phyloP scores from a whole-genome alignment of 306 rosid genomes.

The barrel medic (Medicago truncatula) region MtrunA17r5.0-ANR NC_053047.1:14559501-14560000 shows the following conservation, averaged over 20 bases:
- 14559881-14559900: background rate
- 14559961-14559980: slow-evolving; percentile 16
- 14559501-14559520: slow-evolving; percentile 57
- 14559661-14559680: slow-evolving; percentile 52
- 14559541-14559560: slow-evolving; percentile 67
- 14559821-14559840: no score
- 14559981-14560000: slow-evolving; percentile 1
- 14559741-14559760: slow-evolving; percentile 49
- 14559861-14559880: background rate
- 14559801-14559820: background rate
- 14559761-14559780: background rate
- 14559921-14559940: background rate
- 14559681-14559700: slow-evolving; percentile 58
- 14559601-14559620: slow-evolving; percentile 68
- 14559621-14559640: slow-evolving; percentile 73
- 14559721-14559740: slow-evolving; percentile 46
- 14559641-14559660: slow-evolving; percentile 84
- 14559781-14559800: no score
- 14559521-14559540: slow-evolving; percentile 73
- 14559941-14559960: slow-evolving; percentile 9
- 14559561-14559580: slow-evolving; percentile 65
- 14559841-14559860: background rate
- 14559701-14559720: slow-evolving; percentile 74
- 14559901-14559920: background rate
- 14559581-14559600: slow-evolving; percentile 73